Evolutionary conservation across 805 yeast genomes (phyloP), one percentile per base, ranked within the genome.

Genomic region (Candida quercuum): DNA sequence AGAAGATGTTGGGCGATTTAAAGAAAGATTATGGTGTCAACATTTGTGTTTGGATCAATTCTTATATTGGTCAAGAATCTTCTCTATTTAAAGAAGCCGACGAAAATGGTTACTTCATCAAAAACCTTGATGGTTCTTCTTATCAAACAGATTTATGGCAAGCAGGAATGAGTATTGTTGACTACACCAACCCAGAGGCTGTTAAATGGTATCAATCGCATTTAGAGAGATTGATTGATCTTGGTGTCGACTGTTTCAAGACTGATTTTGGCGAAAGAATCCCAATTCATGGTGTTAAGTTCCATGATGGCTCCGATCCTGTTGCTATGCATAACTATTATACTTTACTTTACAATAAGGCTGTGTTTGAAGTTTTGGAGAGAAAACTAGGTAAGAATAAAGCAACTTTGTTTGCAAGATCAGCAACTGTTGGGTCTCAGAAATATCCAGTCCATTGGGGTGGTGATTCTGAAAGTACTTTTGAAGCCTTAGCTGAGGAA

Each of bases 11-110:
- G 14, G 51, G 56, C 24, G 60, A 61, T 33, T 40, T 65, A 39
- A 59, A 60, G 37, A 56, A 57, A 37, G 62, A 61, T 34, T 65
- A 57, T 32, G 69, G 67, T 33, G 51, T 61, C 18, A 64, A 63
- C 7, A 51, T 65, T 15, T 46, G 52, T 39, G 49, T 48, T 19
- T 48, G 52, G 52, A 46, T 48, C 32, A 48, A 48, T 37, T 36
- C 50, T 2, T 48, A 48, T 35, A 46, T 48, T 28, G 52, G 39
- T 6, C 52, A 48, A 28, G 52, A 48, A 33, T 43, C 50, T 8
- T 10, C 30, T 3, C 14, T 48, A 27, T 48, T 44, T 42, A 36
- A 37, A 14, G 47, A 38, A 26, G 49, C 45, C 13, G 52, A 48
- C 28, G 26, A 22, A 2, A 44, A 44, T 18, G 52, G 52, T 1